Evolutionary conservation across 2,329 filamentous ascomycete genomes (phyloP), one percentile per base, ranked within the genome.

Genomic region (Fonsecaea nubica): DNA sequence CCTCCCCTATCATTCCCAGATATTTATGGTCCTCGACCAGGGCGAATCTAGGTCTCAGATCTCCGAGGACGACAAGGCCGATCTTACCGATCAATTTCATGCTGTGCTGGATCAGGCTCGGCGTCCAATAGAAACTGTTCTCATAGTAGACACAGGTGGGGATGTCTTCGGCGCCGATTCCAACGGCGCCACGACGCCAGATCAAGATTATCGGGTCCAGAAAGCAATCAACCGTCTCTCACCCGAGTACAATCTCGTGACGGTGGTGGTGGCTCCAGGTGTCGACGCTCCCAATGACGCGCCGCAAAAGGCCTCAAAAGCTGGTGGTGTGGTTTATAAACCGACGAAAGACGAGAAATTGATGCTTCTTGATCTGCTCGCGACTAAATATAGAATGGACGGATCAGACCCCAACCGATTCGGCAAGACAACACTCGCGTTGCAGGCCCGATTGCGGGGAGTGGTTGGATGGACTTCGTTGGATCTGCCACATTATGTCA

Each of bases 1-100:
- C 6, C 45, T 70, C 12, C 30, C 25, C n/a, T 54, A 65, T 54
- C 71, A 73, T 63, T 33, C 59, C 36, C 56, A 72, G 13, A 65
- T 72, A 18, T 73, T 65, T 48, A 66, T 73, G 40, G 71, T 73
- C 12, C 66, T 73, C 15, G 71, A 72, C 54, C 71, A 73, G 59
- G 69, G 66, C 35, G 70, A 71, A 21, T 66, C 65, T 25, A 56
- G 45, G 10, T 33, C 53, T 3, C 58, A 64, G 18, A 69, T 71
- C n/a, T 60, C 67, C 15, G 45, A 67, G 38, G 53, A 64, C n/a
- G 70, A 73, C 13, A 67, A 62, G 55, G 62, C 68, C 4, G 66
- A 71, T 25, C 62, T 72, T 9, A 55, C 53, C 9, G 64, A 65
- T 36, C 70, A 73, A 57, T 71, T 71, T 48, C 35, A 40, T 4